phyloP scores from a whole-genome alignment of 495 filamentous ascomycete genomes.

The Staphylotrichum longicolle region DNA sequence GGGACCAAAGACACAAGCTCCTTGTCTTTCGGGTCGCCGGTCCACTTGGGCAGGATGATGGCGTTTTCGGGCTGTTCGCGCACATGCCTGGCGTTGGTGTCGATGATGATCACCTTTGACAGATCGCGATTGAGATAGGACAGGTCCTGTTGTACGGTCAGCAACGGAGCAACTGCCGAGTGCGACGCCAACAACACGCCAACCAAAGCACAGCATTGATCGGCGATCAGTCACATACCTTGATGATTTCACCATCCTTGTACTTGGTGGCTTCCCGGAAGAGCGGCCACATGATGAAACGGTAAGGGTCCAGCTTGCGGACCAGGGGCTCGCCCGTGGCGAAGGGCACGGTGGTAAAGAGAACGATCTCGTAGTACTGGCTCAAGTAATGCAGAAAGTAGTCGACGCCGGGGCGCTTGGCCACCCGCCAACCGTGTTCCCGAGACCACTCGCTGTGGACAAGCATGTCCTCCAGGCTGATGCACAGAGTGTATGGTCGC shows the following conservation, averaged over 20 bases:
- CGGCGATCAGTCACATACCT: constrained; percentile 55
- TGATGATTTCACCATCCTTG: constrained; percentile 91
- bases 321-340: constrained; percentile 82
- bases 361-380: constrained; percentile 95
- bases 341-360: constrained; percentile 85
- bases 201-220: neutral
- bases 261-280: constrained; percentile 94
- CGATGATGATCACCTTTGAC: constrained; percentile 88
- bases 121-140: constrained; percentile 94
- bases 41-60: constrained; percentile 87
- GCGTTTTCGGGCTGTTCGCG: constrained; percentile 89
- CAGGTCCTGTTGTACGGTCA: constrained; percentile 63
- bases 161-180: neutral
- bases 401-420: constrained; percentile 92
- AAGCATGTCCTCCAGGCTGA: constrained; percentile 90
- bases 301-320: constrained; percentile 92
- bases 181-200: constrained; percentile 3
- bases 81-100: constrained; percentile 77
- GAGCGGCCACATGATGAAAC: constrained; percentile 90
- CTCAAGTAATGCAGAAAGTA: constrained; percentile 96
- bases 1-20: constrained; percentile 85
- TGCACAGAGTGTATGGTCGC: constrained; percentile 87
- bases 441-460: constrained; percentile 92
- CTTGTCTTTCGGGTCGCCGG: constrained; percentile 74
- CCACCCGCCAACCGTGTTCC: constrained; percentile 91